These are phyloP conservation scores for Fraxinus pennsylvanica DNA, from an alignment of 257 asterid species.

Conservation along the genomic window DNA sequence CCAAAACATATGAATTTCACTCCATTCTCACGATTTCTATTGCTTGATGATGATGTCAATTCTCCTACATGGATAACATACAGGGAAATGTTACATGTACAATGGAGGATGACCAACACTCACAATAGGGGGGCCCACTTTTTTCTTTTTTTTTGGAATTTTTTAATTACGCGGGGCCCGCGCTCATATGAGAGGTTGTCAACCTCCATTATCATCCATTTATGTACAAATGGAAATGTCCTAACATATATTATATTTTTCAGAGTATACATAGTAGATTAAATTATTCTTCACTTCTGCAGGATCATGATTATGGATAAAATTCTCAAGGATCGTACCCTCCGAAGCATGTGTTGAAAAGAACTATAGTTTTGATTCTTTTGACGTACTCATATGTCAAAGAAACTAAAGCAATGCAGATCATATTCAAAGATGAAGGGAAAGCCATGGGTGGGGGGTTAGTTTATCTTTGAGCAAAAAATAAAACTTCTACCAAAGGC, in stretches of 20 bases:
- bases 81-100: too few relatives aligned
- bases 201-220: too few relatives aligned
- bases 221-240: too few relatives aligned
- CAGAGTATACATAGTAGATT: background rate
- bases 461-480: background rate
- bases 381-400: background rate
- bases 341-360: background rate
- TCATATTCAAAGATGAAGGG: background rate
- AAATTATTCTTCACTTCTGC: background rate
- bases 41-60: background rate
- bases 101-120: too few relatives aligned
- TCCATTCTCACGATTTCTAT: background rate
- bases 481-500: too few relatives aligned
- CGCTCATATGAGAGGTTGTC: too few relatives aligned
- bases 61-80: background rate
- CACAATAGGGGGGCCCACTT: too few relatives aligned
- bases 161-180: too few relatives aligned
- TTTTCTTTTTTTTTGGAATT: too few relatives aligned
- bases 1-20: background rate
- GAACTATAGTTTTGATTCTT: background rate
- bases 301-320: background rate
- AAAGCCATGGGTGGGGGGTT: background rate
- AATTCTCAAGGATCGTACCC: background rate
- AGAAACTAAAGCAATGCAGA: background rate
- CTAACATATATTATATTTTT: background rate